Base-by-base conservation (phyloP, 2,329 filamentous ascomycete species). In the Hypoxylon sp. region DNA sequence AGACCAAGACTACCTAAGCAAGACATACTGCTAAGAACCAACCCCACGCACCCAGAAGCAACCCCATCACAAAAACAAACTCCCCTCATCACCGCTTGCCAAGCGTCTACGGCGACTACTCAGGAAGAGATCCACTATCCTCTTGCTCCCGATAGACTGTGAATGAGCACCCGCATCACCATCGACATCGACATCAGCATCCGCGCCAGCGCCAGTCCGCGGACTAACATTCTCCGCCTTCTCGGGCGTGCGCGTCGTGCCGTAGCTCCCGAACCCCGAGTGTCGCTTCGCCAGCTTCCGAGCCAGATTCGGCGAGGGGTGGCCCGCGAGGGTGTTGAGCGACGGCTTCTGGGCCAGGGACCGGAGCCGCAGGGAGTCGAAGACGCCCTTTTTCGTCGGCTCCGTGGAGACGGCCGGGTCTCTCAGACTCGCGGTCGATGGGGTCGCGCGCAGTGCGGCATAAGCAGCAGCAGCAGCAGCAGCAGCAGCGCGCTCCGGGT, bases 91-190 rank as follows among this genome's bases (percentile, higher is more conserved):
- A 37, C 68, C 72, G 8, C 72, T 73, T 16, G 69, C 64, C 26
- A 75, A 72, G 8, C 72, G 70, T 53, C 66, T 75, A 11, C 75
- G 71, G 12, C 79, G 72, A 35, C 74, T 79, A 51, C 71, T 80
- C 19, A 83, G 67, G 61, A 83, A 82, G 37, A 77, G 51, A 42
- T 83, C 79, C 5, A 83, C 79, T 76, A 83, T 81, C 30, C 71
- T 70, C 63, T 75, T 75, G 59, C 78, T 78, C 2, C 76, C 76
- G 51, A 74, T 64, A 0, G 64, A 65, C 49, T 75, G 73, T 0
- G 67, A n/a, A 8, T 62, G 45, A 20, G 61, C 19, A 38, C 55
- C 56, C 7, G 53, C 31, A 13, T 50, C 55, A 26, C 59, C 31
- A 29, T 55, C 37, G 36, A 46, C 42, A 47, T 66, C 45, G 31